Conservation (phyloP, 306 rosid species). For the Cajanus cajan region DNA sequence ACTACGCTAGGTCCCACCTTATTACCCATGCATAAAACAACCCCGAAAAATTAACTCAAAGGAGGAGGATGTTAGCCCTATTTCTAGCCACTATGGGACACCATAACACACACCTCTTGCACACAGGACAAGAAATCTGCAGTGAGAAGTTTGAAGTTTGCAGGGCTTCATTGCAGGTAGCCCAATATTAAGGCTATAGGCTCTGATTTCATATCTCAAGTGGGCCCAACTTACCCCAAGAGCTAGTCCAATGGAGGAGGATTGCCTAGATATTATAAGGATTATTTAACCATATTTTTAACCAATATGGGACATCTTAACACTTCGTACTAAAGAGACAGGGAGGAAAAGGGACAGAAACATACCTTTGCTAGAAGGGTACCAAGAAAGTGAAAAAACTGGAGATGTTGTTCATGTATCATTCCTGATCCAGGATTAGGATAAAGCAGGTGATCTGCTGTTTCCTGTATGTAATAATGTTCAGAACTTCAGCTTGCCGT, state of each 20-base stretch:
- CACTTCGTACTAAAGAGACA: background rate
- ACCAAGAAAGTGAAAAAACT: constrained; percentile 95
- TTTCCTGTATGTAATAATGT: constrained; percentile 61
- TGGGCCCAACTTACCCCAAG: background rate
- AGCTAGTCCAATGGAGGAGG: background rate
- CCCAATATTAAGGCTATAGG: background rate
- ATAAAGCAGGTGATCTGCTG: constrained; percentile 88
- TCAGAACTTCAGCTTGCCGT: constrained; percentile 23
- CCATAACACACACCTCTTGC: background rate
- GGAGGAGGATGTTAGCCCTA: background rate
- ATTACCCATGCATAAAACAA: background rate
- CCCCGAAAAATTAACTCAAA: background rate
- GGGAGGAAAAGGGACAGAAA: background rate
- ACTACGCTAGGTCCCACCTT: constrained; percentile 11
- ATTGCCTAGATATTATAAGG: background rate
- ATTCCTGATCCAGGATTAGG: constrained; percentile 99
- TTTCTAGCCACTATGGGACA: background rate
- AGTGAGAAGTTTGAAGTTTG: background rate
- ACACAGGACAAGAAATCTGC: background rate
- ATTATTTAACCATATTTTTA: background rate
- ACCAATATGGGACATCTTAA: background rate
- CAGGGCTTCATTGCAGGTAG: background rate
- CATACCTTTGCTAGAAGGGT: constrained; percentile 93
- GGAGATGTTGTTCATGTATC: constrained; percentile 98
- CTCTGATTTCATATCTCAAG: background rate